Evolutionary conservation across 129 eudicot species (phyloP).

Genomic region (Solidago caesia): DNA sequence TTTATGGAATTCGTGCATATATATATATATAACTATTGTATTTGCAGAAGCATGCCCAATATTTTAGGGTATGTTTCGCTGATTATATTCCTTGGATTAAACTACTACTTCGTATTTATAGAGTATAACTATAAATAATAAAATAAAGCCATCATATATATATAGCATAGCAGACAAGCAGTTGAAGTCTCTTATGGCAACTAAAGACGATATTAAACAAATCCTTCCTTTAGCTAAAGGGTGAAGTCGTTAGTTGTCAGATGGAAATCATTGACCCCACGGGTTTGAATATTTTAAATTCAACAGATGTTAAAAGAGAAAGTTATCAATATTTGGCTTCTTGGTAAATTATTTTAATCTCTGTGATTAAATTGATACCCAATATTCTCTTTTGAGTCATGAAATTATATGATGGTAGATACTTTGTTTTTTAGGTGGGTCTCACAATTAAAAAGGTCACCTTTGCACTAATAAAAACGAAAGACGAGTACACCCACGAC

Average conservation of each 20-base stretch:
- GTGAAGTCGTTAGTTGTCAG: constrained; percentile 26
- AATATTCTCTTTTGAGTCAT: too few species aligned
- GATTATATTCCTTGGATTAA: neutral
- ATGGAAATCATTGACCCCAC: constrained; percentile 18
- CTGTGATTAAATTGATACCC: too few species aligned
- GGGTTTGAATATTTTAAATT: neutral
- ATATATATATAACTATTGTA: neutral
- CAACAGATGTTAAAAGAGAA: neutral
- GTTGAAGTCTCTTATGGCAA: constrained; percentile 23
- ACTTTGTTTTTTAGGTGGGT: too few species aligned
- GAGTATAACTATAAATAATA: neutral
- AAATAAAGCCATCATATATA: neutral
- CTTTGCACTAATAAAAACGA: too few species aligned
- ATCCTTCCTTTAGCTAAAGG: constrained; percentile 18
- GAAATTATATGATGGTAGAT: too few species aligned
- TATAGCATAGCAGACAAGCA: constrained; percentile 1
- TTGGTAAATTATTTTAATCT: too few species aligned
- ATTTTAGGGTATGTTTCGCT: too few species aligned
- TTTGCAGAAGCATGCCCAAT: too few species aligned
- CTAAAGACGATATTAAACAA: neutral
- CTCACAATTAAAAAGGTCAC: too few species aligned
- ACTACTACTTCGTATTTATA: neutral
- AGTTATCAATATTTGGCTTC: too few species aligned
- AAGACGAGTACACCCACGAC: too few species aligned
- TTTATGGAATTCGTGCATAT: neutral